Evolutionary conservation across 331 rosid species (phyloP), one percentile per base, ranked within the genome.

Genomic region (Spiraea crenata): DNA sequence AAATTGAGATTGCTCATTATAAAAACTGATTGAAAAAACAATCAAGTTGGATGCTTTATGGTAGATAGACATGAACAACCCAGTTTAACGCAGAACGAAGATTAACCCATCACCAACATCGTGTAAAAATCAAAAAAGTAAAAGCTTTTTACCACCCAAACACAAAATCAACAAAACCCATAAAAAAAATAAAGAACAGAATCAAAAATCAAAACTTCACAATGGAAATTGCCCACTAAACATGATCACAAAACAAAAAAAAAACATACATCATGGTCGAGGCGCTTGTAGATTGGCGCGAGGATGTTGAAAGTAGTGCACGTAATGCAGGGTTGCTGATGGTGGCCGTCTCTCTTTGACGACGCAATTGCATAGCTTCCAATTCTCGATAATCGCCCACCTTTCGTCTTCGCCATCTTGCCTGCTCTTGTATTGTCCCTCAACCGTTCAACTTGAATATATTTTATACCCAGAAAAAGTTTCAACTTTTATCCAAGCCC

Each of bases 251-350:
- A 6, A 48, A 48, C 15, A 7, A 76, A 48, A 14, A 46, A 9
- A 9, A 76, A 4, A 48, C 72, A 57, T 44, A 92, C 98, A 90
- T 93, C 85, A 9, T 69, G 80, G 63, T 79, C 68, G 69, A 93
- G 73, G 35, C 99, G 97, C 79, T 93, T 93, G 82, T 93, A 93
- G 17, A 93, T 93, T 50, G 99, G 99, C 46, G 99, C 99, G 44
- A 93, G 97, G 57, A 93, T 91, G 79, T 93, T 93, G 71, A 93
- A 93, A 37, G 99, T 93, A 10, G 99, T 93, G 76, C 99, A 93
- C 31, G 97, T 87, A 68, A 93, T 85, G 79, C 82, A 78, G 56
- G 96, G 97, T 54, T 82, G 96, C 74, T 77, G 92, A 12, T 80
- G 88, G 9, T 73, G 87, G 25, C 85, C 92, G 58, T 88, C 98